phyloP scores from a whole-genome alignment of 345 rosid species.

The Conringia planisiliqua region DNA sequence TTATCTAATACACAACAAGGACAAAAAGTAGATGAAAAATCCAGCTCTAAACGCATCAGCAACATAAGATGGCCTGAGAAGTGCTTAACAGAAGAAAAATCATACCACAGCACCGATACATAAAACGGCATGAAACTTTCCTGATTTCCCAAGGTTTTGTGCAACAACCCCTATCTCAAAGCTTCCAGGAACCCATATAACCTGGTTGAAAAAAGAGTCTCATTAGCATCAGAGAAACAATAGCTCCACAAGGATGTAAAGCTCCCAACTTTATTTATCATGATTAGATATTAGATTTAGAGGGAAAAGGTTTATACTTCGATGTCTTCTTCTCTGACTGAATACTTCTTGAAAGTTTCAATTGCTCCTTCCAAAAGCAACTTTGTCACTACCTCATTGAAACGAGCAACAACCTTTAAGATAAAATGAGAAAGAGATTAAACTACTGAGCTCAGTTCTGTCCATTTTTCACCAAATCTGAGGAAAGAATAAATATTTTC shows the following conservation, averaged over 20 bases:
- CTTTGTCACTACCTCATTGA: slow-evolving; percentile 88
- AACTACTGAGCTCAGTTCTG: background rate
- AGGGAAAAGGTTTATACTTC: slow-evolving; percentile 44
- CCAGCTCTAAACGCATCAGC: background rate
- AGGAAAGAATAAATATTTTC: background rate
- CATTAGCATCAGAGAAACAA: background rate
- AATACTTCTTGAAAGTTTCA: slow-evolving; percentile 75
- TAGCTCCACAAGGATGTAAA: background rate
- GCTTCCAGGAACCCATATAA: slow-evolving; percentile 96
- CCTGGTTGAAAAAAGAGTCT: slow-evolving; percentile 41
- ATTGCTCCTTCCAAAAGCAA: slow-evolving; percentile 82
- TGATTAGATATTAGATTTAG: background rate
- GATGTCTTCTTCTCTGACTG: slow-evolving; percentile 77
- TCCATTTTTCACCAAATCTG: background rate
- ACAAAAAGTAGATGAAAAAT: background rate
- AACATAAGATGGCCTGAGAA: background rate
- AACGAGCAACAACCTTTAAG: slow-evolving; percentile 86
- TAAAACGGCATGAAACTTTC: slow-evolving; percentile 63
- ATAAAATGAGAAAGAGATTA: background rate
- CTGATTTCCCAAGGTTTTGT: slow-evolving; percentile 70
- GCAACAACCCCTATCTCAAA: slow-evolving; percentile 83
- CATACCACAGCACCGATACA: slow-evolving; percentile 99
- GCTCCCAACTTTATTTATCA: background rate
- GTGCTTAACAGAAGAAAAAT: background rate
- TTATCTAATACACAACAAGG: slow-evolving; percentile 48